Percentiles rank a stretch among this genome's conserved stretches.
These are phyloP conservation scores for Erysiphe pulchra DNA, from an alignment of 2,329 filamentous ascomycete species.

Conservation along the genomic window DNA sequence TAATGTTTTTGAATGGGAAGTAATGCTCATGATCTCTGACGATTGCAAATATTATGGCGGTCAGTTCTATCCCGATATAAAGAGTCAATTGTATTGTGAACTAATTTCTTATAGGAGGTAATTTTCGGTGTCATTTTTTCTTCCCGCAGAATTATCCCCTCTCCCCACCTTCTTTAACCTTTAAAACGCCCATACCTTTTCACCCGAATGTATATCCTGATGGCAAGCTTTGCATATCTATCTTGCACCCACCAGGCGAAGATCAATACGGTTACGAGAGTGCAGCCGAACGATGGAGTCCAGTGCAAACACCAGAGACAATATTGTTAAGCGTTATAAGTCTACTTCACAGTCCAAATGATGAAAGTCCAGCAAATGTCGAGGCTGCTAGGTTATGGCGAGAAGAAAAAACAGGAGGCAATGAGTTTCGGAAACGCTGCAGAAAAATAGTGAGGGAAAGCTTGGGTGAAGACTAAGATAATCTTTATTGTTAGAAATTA, in stretches of 20 bases:
- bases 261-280: slow-evolving; percentile 86
- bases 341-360: slow-evolving; percentile 77
- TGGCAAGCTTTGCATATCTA: slow-evolving; percentile 86
- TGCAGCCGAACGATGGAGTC: slow-evolving; percentile 75
- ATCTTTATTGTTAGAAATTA: no score
- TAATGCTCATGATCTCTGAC: slow-evolving; percentile 95
- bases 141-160: slow-evolving; percentile 77
- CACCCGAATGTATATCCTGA: slow-evolving; percentile 83
- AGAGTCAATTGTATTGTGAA: no score
- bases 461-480: slow-evolving; percentile 37
- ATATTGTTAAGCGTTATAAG: slow-evolving; percentile 83
- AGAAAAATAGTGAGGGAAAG: slow-evolving; percentile 60
- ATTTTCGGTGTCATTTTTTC: slow-evolving; percentile 62
- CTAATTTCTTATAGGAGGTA: slow-evolving; percentile 37
- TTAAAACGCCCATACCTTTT: slow-evolving; percentile 60
- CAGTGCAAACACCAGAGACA: slow-evolving; percentile 84
- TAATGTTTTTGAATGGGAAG: slow-evolving; percentile 94
- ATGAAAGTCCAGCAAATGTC: slow-evolving; percentile 33
- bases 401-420: slow-evolving; percentile 37
- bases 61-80: slow-evolving; percentile 13
- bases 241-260: slow-evolving; percentile 83
- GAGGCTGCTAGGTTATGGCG: slow-evolving; percentile 77
- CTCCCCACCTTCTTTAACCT: slow-evolving; percentile 69
- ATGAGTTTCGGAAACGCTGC: slow-evolving; percentile 56
- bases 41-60: slow-evolving; percentile 54